Evolutionary conservation across 169 alveolate genomes (phyloP).

Genomic region (Plasmodium adleri): DNA sequence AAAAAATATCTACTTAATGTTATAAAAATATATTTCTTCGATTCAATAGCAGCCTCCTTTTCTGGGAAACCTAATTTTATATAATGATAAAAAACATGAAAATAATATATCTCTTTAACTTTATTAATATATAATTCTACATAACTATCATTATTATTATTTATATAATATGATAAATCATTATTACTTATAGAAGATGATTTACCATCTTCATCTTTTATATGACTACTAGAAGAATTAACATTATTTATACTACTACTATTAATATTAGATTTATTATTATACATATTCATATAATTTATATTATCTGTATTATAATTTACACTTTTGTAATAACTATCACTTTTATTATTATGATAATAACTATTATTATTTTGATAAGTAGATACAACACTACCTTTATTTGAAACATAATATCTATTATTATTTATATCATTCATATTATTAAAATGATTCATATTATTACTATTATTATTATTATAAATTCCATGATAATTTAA

Average conservation of each 20-base stretch:
- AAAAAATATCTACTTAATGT: slow-evolving; percentile 56
- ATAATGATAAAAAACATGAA: slow-evolving; percentile 74
- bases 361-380: slow-evolving; percentile 15
- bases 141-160: slow-evolving; percentile 35
- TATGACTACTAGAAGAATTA: background rate
- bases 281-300: slow-evolving; percentile 11
- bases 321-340: slow-evolving; percentile 32
- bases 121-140: slow-evolving; percentile 68
- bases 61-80: slow-evolving; percentile 73
- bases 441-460: background rate
- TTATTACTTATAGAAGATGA: background rate
- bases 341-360: slow-evolving; percentile 17
- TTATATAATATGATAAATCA: background rate
- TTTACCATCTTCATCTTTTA: background rate
- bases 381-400: background rate
- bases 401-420: background rate
- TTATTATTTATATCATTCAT: background rate
- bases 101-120: slow-evolving; percentile 70
- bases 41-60: slow-evolving; percentile 71
- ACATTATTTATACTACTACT: background rate
- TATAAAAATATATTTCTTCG: slow-evolving; percentile 65
- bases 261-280: background rate
- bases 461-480: background rate
- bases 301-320: background rate
- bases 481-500: slow-evolving; percentile 7